A percentile compares a stretch with the other conserved stretches of the same genome.
These are phyloP conservation scores for Hura crepitans DNA, from an alignment of 441 rosid species.

Conservation along the genomic window DNA sequence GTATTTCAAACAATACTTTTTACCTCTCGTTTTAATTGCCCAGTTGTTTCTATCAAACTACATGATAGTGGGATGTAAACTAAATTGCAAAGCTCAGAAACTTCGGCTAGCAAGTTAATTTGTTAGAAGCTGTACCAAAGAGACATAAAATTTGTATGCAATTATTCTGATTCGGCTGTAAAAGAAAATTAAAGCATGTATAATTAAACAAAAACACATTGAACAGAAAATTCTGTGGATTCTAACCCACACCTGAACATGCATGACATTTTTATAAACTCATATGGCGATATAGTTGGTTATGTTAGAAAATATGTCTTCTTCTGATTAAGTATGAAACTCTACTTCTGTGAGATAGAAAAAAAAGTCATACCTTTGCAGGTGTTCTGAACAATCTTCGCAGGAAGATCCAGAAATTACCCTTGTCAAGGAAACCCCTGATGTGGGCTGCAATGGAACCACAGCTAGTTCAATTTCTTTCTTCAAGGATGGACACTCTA, in stretches of 20 bases:
- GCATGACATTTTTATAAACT: background rate
- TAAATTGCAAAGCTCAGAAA: background rate
- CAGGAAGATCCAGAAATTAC: constrained; percentile 54
- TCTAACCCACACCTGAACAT: background rate
- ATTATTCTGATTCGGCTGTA: background rate
- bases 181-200: background rate
- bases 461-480: constrained; percentile 47
- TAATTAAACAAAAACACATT: background rate
- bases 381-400: constrained; percentile 43
- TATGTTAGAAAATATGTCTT: background rate
- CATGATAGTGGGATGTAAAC: background rate
- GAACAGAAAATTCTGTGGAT: background rate
- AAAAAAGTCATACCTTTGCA: constrained; percentile 32
- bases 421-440: constrained; percentile 57
- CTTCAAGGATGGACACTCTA: constrained; percentile 44
- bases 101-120: background rate
- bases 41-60: background rate
- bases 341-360: background rate
- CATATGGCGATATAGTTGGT: background rate
- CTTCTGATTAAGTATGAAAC: background rate
- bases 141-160: background rate
- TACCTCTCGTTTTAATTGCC: background rate
- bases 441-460: constrained; percentile 31
- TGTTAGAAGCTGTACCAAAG: background rate
- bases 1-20: background rate